Conservation (phyloP, 345 rosid species). For the Euphorbia tirucalli region DNA sequence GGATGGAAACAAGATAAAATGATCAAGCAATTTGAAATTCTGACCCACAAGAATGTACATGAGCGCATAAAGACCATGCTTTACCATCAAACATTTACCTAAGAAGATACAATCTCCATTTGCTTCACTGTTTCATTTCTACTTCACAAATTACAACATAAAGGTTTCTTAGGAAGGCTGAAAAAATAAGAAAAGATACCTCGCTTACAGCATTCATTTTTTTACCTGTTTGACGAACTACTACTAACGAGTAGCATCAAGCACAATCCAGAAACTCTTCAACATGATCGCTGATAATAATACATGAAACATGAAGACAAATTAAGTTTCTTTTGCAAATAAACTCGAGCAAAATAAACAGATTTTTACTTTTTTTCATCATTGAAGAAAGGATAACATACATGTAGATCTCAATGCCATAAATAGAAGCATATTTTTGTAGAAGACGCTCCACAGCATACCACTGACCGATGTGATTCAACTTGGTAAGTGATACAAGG, state of each 20-base stretch:
- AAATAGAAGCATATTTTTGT: constrained; percentile 69
- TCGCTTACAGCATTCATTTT: too few relatives aligned
- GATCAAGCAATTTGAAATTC: too few relatives aligned
- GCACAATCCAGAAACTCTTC: constrained; percentile 10
- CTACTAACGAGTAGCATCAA: not conserved
- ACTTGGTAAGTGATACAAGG: constrained; percentile 81
- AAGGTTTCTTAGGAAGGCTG: too few relatives aligned
- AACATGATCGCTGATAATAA: constrained; percentile 58
- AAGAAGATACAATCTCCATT: too few relatives aligned
- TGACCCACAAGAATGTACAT: too few relatives aligned
- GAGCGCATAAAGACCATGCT: too few relatives aligned
- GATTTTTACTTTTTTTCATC: not conserved
- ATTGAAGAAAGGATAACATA: constrained; percentile 25
- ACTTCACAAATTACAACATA: too few relatives aligned
- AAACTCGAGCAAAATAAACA: not conserved
- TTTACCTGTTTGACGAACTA: not conserved
- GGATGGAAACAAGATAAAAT: too few relatives aligned
- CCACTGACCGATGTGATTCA: constrained; percentile 74
- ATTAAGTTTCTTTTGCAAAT: not conserved
- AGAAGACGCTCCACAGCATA: constrained; percentile 82
- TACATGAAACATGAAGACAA: constrained; percentile 42
- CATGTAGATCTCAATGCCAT: constrained; percentile 66
- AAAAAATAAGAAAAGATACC: too few relatives aligned
- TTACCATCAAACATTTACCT: too few relatives aligned
- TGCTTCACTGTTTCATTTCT: too few relatives aligned